These are phyloP conservation scores for Yamadazyma akitaensis DNA, from an alignment of 805 yeast species.

Conservation along the genomic window DNA sequence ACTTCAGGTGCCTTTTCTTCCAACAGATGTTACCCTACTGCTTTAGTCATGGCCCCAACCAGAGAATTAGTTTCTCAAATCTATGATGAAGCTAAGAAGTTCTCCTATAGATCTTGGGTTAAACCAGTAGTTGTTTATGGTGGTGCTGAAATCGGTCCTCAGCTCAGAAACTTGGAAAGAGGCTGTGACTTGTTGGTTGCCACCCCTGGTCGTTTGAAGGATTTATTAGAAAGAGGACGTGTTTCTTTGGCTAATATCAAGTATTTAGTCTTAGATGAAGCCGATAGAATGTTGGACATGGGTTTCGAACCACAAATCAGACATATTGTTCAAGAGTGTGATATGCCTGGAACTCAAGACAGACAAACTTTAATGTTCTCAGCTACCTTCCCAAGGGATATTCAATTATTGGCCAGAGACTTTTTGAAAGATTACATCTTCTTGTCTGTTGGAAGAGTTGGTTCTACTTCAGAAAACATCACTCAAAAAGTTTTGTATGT, in stretches of 20 bases:
- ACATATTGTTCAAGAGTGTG: conserved; percentile 95
- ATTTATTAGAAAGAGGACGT: conserved; percentile 90
- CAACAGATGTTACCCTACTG: conserved; percentile 89
- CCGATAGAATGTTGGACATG: conserved; percentile 99
- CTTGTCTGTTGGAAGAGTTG: conserved; percentile 97
- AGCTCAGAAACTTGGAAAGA: conserved; percentile 80
- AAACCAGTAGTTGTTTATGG: conserved; percentile 95
- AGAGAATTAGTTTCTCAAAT: conserved; percentile 98
- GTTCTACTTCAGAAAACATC: conserved; percentile 97
- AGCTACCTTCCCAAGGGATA: conserved; percentile 98
- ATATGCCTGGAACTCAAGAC: conserved; percentile 87
- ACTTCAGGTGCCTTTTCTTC: conserved; percentile 53
- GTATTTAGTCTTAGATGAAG: conserved; percentile 95
- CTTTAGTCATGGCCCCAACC: conserved; percentile 95
- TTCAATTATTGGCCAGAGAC: conserved; percentile 95
- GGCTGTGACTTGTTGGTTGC: conserved; percentile 98
- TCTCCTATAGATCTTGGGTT: conserved; percentile 98
- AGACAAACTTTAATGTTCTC: conserved; percentile 99
- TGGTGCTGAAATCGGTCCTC: conserved; percentile 92
- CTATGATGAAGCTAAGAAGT: conserved; percentile 91
- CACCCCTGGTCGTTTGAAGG: conserved; percentile 98
- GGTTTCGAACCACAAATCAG: conserved; percentile 99
- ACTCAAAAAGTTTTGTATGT: conserved; percentile 92
- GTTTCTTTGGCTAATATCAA: conserved; percentile 87
- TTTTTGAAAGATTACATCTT: conserved; percentile 94